A percentile compares a stretch with the other conserved stretches of the same genome.
Conservation (phyloP, 2,329 filamentous ascomycete genomes). For the Trichophyton rubrum region DNA sequence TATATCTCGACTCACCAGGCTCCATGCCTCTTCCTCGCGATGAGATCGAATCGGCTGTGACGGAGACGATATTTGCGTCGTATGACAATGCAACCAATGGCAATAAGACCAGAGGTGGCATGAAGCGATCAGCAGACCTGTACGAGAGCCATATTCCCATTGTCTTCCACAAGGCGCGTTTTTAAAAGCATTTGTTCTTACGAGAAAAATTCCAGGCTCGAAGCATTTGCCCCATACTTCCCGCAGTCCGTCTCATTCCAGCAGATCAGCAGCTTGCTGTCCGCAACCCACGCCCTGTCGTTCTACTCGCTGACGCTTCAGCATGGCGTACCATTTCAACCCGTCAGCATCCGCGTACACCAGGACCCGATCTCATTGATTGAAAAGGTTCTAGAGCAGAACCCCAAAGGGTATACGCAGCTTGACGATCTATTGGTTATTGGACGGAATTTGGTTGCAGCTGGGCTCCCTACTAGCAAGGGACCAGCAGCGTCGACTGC, state of each 20-base stretch:
- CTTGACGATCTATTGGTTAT: slow-evolving; percentile 52
- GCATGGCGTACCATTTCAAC: slow-evolving; percentile 53
- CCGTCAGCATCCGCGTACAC: slow-evolving; percentile 53
- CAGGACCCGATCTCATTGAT: slow-evolving; percentile 48
- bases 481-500: slow-evolving; percentile 8
- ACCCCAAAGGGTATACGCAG: slow-evolving; percentile 49
- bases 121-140: slow-evolving; percentile 50
- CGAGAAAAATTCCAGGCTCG: slow-evolving; percentile 21
- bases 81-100: slow-evolving; percentile 57
- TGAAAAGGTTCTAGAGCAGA: slow-evolving; percentile 50
- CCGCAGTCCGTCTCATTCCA: slow-evolving; percentile 28
- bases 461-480: slow-evolving; percentile 27
- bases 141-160: slow-evolving; percentile 19
- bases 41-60: slow-evolving; percentile 41
- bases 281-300: slow-evolving; percentile 51
- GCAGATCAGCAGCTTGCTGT: slow-evolving; percentile 42
- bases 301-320: slow-evolving; percentile 53
- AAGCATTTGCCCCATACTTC: slow-evolving; percentile 33
- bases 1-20: slow-evolving; percentile 22
- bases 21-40: slow-evolving; percentile 28
- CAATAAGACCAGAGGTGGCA: slow-evolving; percentile 48
- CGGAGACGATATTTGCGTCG: slow-evolving; percentile 40
- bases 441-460: slow-evolving; percentile 44
- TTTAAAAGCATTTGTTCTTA: not conserved
- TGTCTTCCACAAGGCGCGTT: not conserved